These are phyloP conservation scores for Morella rubra DNA, from an alignment of 306 rosid genomes.

Conservation along the genomic window DNA sequence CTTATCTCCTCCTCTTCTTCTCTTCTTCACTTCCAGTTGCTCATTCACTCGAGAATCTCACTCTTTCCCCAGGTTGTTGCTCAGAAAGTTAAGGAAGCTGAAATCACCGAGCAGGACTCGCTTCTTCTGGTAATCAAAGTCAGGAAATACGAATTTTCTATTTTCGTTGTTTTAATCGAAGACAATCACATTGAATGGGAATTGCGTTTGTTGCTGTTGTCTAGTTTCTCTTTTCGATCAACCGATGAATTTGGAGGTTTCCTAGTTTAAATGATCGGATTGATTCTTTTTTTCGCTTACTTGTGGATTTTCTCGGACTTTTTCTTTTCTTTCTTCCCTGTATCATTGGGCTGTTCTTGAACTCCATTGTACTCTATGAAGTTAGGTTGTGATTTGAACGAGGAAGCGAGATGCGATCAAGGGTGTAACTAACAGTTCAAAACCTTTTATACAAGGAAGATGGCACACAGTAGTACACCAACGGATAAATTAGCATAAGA, in stretches of 20 bases:
- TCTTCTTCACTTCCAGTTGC: constrained; percentile 16
- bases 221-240: background rate
- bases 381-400: constrained; percentile 32
- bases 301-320: background rate
- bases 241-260: background rate
- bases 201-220: constrained; percentile 5
- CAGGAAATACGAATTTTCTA: background rate
- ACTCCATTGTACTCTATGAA: constrained; percentile 20
- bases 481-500: constrained; percentile 29
- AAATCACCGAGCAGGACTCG: constrained; percentile 92
- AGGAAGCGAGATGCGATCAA: constrained; percentile 9
- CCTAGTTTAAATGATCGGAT: background rate
- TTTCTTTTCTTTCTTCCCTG: constrained; percentile 30
- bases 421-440: constrained; percentile 33
- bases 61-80: constrained; percentile 68
- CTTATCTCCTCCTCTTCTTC: constrained; percentile 18
- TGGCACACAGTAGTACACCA: constrained; percentile 19
- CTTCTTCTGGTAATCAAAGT: constrained; percentile 74
- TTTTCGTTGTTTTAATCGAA: background rate
- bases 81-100: constrained; percentile 83
- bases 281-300: background rate
- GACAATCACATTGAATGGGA: constrained; percentile 2
- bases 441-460: constrained; percentile 24
- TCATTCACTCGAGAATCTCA: constrained; percentile 7
- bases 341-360: constrained; percentile 10